Conservation (phyloP, 2,329 filamentous ascomycete genomes). For the Fusarium sulawesiense region DNA sequence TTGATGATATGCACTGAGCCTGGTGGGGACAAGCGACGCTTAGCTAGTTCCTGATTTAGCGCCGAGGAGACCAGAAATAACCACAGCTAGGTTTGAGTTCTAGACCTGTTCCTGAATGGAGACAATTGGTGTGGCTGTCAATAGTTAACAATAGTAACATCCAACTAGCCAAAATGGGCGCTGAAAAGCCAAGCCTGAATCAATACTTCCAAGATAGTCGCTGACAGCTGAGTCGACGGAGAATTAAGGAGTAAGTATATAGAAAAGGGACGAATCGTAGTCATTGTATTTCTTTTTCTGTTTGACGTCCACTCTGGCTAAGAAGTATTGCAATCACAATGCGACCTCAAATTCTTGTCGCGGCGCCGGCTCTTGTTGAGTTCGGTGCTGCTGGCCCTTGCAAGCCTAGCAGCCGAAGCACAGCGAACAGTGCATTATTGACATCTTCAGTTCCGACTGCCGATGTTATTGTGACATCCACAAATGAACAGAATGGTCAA, state of each 20-base stretch:
- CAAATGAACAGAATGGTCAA: too few relatives aligned
- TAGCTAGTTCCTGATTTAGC: too few relatives aligned
- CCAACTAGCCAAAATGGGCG: not conserved
- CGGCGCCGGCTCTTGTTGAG: not conserved
- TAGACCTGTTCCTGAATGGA: constrained; percentile 1
- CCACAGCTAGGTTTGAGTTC: not conserved
- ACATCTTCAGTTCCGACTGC: not conserved
- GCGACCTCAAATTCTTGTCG: not conserved
- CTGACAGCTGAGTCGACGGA: not conserved
- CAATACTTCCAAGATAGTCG: not conserved
- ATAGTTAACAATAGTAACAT: constrained; percentile 4
- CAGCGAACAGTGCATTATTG: not conserved
- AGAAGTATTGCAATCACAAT: not conserved
- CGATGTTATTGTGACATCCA: not conserved
- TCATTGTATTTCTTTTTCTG: not conserved
- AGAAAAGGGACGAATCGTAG: not conserved
- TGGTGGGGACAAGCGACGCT: too few relatives aligned
- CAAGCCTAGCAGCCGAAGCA: not conserved
- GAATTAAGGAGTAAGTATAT: not conserved
- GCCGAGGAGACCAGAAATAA: not conserved
- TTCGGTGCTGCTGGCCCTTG: not conserved
- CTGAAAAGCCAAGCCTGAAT: not conserved
- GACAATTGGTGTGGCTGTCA: not conserved
- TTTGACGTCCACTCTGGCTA: fast-evolving
- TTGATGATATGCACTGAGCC: too few relatives aligned